Evolutionary conservation across 306 rosid species (phyloP), one percentile per base, ranked within the genome.

Genomic region (Cicer chorassanicum): DNA sequence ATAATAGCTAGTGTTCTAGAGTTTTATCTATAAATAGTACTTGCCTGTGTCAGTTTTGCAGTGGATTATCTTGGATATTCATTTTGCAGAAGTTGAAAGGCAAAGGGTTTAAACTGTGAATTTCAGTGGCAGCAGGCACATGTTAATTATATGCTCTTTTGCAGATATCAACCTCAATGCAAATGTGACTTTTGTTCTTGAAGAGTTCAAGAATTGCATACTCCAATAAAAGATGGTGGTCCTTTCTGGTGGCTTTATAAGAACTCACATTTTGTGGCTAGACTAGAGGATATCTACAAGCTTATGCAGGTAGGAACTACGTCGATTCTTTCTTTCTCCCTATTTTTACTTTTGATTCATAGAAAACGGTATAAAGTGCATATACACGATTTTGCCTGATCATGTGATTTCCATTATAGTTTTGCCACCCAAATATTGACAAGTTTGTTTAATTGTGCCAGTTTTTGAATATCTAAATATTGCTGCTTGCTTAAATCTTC

Each of bases 41-140:
- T 42, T 72, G 51, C 15, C 36, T 48, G 40, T 65, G 44, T n/a
- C 40, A 57, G 65, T 34, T 57, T 73, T 45, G 63, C 40, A 57
- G 51, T 57, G 70, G 68, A 86, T 34, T 64, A 41, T 59, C 65
- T 36, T 72, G 68, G 60, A 68, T 63, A 39, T 60, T 78, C 66
- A 48, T 78, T 70, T 75, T 78, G 83, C 84, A 71, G 81, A 84
- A 84, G 65, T 80, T 72, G 78, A 81, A 64, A 71, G 46, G 36
- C 44, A 29, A 49, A 36, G 29, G 34, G 63, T 74, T 50, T 55
- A 46, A 77, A 44, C 66, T 45, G 45, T 48, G 54, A 78, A 72
- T 55, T 62, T 49, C 56, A 69, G 63, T 51, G 78, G 72, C 62
- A 64, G 44, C 63, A 60, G 29, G 60, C 56, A 53, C 56, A 46